Percentiles rank a stretch among this genome's conserved stretches.
Evolutionary conservation across 345 rosid species (phyloP).

Genomic region (Carallia pectinifolia): DNA sequence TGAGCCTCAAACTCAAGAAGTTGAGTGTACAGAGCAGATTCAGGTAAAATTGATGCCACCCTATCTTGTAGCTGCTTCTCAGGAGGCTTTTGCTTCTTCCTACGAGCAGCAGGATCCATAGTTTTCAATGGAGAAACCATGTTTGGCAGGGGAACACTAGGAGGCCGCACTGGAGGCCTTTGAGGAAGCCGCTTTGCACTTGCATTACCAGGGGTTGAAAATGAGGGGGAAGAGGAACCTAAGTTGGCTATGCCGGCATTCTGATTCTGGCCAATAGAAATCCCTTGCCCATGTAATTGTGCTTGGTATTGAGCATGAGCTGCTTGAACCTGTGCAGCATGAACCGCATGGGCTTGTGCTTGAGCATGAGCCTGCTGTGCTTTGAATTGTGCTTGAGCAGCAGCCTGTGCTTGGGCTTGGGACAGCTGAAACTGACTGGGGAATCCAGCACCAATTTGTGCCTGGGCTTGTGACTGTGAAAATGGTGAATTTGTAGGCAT

Average conservation of each 20-base stretch:
- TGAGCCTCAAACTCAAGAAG: slow-evolving; percentile 95
- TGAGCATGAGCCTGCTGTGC: slow-evolving; percentile 43
- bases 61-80: slow-evolving; percentile 88
- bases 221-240: slow-evolving; percentile 69
- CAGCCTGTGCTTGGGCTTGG: slow-evolving; percentile 73
- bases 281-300: slow-evolving; percentile 67
- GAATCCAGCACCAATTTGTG: slow-evolving; percentile 53
- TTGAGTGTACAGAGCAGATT: slow-evolving; percentile 93
- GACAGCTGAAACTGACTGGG: slow-evolving; percentile 66
- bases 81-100: slow-evolving; percentile 92
- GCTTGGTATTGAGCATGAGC: slow-evolving; percentile 80
- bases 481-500: slow-evolving; percentile 57
- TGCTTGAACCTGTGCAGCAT: slow-evolving; percentile 53
- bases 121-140: slow-evolving; percentile 66
- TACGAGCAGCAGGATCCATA: slow-evolving; percentile 84
- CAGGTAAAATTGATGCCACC: slow-evolving; percentile 93
- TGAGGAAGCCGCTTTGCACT: slow-evolving; percentile 62
- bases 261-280: slow-evolving; percentile 55
- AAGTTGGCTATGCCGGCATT: slow-evolving; percentile 52
- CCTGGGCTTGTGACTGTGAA: slow-evolving; percentile 48
- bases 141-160: slow-evolving; percentile 56
- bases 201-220: slow-evolving; percentile 57
- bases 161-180: slow-evolving; percentile 75
- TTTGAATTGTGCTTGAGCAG: slow-evolving; percentile 52
- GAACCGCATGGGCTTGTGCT: slow-evolving; percentile 38